Evolutionary conservation across 106 monocot species (phyloP), one percentile per base, ranked within the genome.

Genomic region (Dendrobium catenatum): DNA sequence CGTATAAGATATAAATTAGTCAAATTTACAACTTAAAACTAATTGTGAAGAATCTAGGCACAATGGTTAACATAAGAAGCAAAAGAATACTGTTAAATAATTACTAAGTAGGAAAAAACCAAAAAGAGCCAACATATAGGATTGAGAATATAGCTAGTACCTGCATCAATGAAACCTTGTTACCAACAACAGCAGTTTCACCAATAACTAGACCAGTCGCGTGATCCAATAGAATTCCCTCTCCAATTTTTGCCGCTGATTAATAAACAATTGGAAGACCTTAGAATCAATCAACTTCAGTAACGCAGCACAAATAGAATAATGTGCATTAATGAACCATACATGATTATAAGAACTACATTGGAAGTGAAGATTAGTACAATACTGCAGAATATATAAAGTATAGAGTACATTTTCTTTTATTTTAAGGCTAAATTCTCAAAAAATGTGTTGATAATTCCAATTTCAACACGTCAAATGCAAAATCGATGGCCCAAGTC

Each of bases 161-260:
- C 95, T 95, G 95, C 95, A 95, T 95, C 27, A 95, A 43, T 46
- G 95, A 95, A 83, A 95, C 95, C 85, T 76, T 86, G 70, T 93
- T 89, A 67, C 91, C 95, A 29, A 95, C 88, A 59, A 93, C 81
- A 79, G 95, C 95, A 80, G 95, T 95, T 88, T 95, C 93, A 80
- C 95, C 95, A 81, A 95, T 93, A 24, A 95, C 95, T 68, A 95
- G 51, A 74, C 95, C 95, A 31, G 95, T 93, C 86, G 89, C 95
- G 78, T 95, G 95, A 87, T 95, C 95, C 85, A 95, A 86, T 73
- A 95, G 79, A 82, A 93, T 93, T 10, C 90, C 95, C 80, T 95
- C 93, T 66, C 95, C 95, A 86, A 95, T 89, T 89, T 82, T 91
- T 43, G 95, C 95, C 86, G 95, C 95, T 95, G 88, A 41, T 41